Percentiles rank a stretch among this genome's conserved stretches.
Conservation (phyloP, 2,329 filamentous ascomycete genomes). For the Trichoderma endophyticum region DNA sequence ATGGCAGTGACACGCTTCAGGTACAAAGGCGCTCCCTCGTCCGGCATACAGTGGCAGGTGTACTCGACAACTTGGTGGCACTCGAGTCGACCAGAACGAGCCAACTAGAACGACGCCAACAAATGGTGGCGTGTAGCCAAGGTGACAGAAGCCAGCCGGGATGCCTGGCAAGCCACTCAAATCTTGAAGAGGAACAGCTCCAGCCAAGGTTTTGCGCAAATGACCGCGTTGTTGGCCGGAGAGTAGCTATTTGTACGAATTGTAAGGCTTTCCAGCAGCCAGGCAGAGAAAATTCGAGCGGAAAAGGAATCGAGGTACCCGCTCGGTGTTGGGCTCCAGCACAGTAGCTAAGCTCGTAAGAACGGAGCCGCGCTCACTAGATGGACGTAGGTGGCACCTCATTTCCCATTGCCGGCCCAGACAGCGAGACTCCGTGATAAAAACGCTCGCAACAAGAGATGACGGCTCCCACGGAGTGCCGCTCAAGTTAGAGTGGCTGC, state of each 20-base stretch:
- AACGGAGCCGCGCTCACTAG: background rate
- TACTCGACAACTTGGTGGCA: background rate
- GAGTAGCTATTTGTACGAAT: background rate
- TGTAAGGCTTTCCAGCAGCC: background rate
- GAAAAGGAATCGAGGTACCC: background rate
- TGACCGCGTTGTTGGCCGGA: background rate
- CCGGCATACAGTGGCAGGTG: background rate
- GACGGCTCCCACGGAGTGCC: background rate
- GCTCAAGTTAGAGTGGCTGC: background rate
- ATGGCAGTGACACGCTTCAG: background rate
- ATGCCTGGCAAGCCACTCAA: background rate
- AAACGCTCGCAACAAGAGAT: background rate
- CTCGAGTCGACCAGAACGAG: background rate
- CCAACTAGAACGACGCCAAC: background rate
- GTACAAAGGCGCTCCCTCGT: background rate
- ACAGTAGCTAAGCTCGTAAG: background rate
- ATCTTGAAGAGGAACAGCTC: background rate
- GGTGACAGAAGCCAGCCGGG: background rate
- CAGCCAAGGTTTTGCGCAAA: background rate
- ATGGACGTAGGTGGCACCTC: background rate
- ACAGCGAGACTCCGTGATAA: background rate
- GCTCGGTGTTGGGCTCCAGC: background rate
- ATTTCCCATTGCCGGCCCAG: background rate
- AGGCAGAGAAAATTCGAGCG: background rate
- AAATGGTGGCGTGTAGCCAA: background rate